Conservation (phyloP, 2,329 filamentous ascomycete genomes). For the Eutypella sp. region DNA sequence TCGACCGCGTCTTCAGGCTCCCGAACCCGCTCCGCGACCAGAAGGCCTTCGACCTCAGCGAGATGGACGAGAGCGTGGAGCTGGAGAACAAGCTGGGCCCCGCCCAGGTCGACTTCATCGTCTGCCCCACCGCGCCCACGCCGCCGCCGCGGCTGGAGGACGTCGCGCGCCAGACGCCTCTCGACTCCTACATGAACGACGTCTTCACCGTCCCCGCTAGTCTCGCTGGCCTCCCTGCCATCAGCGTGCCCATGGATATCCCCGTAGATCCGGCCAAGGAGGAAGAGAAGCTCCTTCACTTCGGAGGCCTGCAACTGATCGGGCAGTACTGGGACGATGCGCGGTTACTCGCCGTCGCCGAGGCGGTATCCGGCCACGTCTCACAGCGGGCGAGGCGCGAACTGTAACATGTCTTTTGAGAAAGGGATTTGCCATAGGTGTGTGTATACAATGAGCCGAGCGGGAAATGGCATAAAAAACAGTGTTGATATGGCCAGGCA, state of each 20-base stretch:
- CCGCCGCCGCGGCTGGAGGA: constrained; percentile 61
- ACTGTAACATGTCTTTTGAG: not conserved
- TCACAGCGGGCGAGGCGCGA: constrained; percentile 4
- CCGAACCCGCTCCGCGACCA: constrained; percentile 61
- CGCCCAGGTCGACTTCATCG: constrained; percentile 72
- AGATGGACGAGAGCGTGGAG: constrained; percentile 49
- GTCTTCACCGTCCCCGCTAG: constrained; percentile 94
- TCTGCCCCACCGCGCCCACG: constrained; percentile 83
- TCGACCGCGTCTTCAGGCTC: constrained; percentile 69
- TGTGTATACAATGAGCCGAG: not conserved
- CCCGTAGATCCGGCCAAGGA: constrained; percentile 22
- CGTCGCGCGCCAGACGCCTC: constrained; percentile 47
- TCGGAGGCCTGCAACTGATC: constrained; percentile 67
- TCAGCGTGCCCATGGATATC: constrained; percentile 68
- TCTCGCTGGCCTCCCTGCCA: constrained; percentile 81
- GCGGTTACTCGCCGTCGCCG: constrained; percentile 55
- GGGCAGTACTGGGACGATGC: constrained; percentile 78
- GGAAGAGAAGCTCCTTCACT: constrained; percentile 32
- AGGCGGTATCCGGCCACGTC: constrained; percentile 24
- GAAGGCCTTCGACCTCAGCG: constrained; percentile 52
- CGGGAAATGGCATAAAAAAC: not conserved
- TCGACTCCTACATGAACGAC: constrained; percentile 89
- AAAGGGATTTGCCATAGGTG: not conserved
- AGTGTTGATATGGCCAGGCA: not conserved
- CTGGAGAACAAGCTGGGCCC: constrained; percentile 54